Percentiles rank a stretch among this genome's conserved stretches.
Evolutionary conservation across 1,139 yeast species (phyloP).

Genomic region (Suhomyces bolitotheri): DNA sequence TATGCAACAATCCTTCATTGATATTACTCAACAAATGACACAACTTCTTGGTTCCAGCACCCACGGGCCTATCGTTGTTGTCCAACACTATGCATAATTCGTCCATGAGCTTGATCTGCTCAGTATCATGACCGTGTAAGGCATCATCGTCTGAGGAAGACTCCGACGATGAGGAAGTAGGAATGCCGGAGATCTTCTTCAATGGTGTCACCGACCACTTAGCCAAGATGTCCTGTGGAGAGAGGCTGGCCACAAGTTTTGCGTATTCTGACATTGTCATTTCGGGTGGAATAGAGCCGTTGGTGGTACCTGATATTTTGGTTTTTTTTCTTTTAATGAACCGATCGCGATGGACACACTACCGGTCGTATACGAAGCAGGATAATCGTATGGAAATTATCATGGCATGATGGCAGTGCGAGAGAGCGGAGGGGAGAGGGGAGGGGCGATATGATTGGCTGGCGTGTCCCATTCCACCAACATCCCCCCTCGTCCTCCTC

Average conservation of each 20-base stretch:
- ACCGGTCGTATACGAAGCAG: slow-evolving; percentile 1
- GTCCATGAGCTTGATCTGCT: slow-evolving; percentile 92
- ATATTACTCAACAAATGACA: slow-evolving; percentile 92
- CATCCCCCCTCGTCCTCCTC: neutral
- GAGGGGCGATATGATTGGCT: neutral
- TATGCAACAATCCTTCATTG: slow-evolving; percentile 79
- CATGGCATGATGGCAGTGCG: neutral
- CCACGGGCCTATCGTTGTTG: slow-evolving; percentile 81
- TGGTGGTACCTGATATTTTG: too few species aligned
- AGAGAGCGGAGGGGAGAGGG: neutral
- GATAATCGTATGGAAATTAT: neutral
- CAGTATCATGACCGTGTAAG: slow-evolving; percentile 86
- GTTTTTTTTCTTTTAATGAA: neutral
- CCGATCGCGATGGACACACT: slow-evolving; percentile 4
- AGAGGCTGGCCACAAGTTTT: slow-evolving; percentile 53
- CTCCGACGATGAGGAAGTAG: slow-evolving; percentile 26
- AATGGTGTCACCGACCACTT: slow-evolving; percentile 63
- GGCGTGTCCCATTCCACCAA: neutral
- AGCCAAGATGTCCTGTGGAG: slow-evolving; percentile 49
- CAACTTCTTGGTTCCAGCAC: slow-evolving; percentile 90
- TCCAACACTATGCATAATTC: slow-evolving; percentile 94
- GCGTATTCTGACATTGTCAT: slow-evolving; percentile 38
- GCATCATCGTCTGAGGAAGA: slow-evolving; percentile 34
- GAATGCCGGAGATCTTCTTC: slow-evolving; percentile 48
- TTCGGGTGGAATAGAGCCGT: neutral